Evolutionary conservation across 352 stramenopile species (phyloP).

Genomic region (Pythium guiyangense): DNA sequence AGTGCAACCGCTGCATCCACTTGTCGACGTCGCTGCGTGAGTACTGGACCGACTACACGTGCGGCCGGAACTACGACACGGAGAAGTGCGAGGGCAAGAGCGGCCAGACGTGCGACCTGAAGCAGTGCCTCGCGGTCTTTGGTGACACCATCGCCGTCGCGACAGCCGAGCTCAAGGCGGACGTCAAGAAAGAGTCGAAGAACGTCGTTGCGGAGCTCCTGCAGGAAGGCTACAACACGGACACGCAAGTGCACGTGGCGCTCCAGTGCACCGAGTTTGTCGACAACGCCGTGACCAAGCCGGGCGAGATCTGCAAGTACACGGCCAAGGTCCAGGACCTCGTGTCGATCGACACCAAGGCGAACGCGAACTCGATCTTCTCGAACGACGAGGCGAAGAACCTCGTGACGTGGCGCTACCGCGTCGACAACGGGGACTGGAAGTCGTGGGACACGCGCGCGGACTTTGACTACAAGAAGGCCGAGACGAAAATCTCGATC

Average conservation of each 20-base stretch:
- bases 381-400: conserved; percentile 11
- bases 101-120: conserved; percentile 24
- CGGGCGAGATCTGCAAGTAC: conserved; percentile 25
- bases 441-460: background rate
- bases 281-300: conserved; percentile 5
- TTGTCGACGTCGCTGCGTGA: conserved; percentile 41
- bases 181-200: conserved; percentile 22
- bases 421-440: conserved; percentile 13
- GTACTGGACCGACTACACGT: conserved; percentile 59
- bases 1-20: conserved; percentile 47
- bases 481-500: conserved; percentile 39
- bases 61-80: conserved; percentile 41
- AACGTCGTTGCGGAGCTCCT: conserved; percentile 28
- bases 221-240: conserved; percentile 35
- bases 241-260: conserved; percentile 61
- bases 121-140: conserved; percentile 49
- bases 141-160: conserved; percentile 41
- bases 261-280: conserved; percentile 30
- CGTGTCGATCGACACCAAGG: conserved; percentile 20
- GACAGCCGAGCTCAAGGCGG: conserved; percentile 21
- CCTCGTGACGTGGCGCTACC: conserved; percentile 64
- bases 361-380: conserved; percentile 16
- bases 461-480: background rate
- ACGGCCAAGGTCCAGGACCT: conserved; percentile 25
- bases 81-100: conserved; percentile 32